These are phyloP conservation scores for Termitomyces sp. DNA, from an alignment of 768 basidiomycete genomes.

Conservation along the genomic window DNA sequence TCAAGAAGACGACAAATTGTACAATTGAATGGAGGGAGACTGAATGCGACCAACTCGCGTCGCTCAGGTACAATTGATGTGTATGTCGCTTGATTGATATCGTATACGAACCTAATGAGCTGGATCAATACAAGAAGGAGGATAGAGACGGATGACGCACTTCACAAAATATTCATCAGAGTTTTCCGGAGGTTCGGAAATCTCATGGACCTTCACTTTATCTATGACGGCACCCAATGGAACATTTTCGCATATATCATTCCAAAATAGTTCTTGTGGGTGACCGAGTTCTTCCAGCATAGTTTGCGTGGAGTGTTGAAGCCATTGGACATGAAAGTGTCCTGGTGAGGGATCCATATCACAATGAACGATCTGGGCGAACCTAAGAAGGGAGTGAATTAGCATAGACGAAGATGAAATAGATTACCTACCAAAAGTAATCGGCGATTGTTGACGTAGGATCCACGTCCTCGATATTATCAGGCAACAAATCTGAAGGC, in stretches of 20 bases:
- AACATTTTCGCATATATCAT: conserved; percentile 48
- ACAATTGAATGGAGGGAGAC: conserved; percentile 51
- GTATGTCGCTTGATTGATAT: conserved; percentile 43
- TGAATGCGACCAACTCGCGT: conserved; percentile 20
- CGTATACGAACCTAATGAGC: conserved; percentile 45
- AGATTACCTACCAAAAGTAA: conserved; percentile 57
- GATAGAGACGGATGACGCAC: conserved; percentile 30
- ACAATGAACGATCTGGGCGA: conserved; percentile 61
- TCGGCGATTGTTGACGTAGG: conserved; percentile 41
- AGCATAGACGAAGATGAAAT: not conserved
- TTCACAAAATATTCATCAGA: conserved; percentile 54
- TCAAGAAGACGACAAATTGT: conserved; percentile 37
- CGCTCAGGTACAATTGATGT: conserved; percentile 33
- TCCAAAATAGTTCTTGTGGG: conserved; percentile 64
- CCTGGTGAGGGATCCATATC: conserved; percentile 30
- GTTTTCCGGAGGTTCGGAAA: conserved; percentile 21
- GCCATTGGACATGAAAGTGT: conserved; percentile 68
- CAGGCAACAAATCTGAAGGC: conserved; percentile 30
- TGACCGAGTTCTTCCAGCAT: conserved; percentile 58
- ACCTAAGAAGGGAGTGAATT: conserved; percentile 42
- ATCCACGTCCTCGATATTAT: conserved; percentile 30
- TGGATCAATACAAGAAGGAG: not conserved
- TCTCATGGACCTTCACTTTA: conserved; percentile 44
- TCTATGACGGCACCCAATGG: conserved; percentile 39
- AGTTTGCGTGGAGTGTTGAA: conserved; percentile 64